Evolutionary conservation across 1,284 basidiomycete genomes (phyloP), one percentile per base, ranked within the genome.

Genomic region (Boletellus deceptivus): DNA sequence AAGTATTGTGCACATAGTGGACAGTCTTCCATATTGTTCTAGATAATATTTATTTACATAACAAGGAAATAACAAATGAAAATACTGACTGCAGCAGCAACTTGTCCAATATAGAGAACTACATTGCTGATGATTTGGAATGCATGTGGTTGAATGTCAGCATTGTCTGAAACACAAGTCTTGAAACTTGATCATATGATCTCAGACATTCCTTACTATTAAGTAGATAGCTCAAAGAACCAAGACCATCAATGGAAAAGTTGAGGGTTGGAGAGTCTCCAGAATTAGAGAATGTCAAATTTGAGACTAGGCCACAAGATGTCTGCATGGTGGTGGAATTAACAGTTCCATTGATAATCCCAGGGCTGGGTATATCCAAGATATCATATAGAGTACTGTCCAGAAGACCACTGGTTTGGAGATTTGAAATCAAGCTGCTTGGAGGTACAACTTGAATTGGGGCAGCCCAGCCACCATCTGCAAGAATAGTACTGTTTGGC

Each of bases 301-400:
- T 55, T n/a, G 52, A 33, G 13, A 56, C 6, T 14, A 56, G 27
- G 0, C 46, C 17, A 50, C 55, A 56, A 2, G 4, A 34, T 1
- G 42, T 20, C 38, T 41, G 34, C 18, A 56, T 2, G 5, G 47
- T 47, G 0, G 55, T 56, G 20, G 47, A 34, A 58, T 58, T 58
- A 3, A 58, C 53, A 50, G 11, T 44, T 22, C 44, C 42, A 47
- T n/a, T 36, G 13, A 27, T 39, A 3, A 44, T 20, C 2, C n/a
- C 3, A 37, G 33, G n/a, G 31, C 22, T 20, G 5, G 34, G 31
- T 11, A 20, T 37, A 3, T 42, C 25, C 13, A 47, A n/a, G 6
- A 48, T 36, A 22, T 51, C 45, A 47, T 51, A 51, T 4, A 51
- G 6, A 8, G 49, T 48, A 4, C 42, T 48, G 20, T 42, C 48